These are phyloP conservation scores for Curvularia sp. DNA, from an alignment of 2,329 filamentous ascomycete species.

Conservation along the genomic window DNA sequence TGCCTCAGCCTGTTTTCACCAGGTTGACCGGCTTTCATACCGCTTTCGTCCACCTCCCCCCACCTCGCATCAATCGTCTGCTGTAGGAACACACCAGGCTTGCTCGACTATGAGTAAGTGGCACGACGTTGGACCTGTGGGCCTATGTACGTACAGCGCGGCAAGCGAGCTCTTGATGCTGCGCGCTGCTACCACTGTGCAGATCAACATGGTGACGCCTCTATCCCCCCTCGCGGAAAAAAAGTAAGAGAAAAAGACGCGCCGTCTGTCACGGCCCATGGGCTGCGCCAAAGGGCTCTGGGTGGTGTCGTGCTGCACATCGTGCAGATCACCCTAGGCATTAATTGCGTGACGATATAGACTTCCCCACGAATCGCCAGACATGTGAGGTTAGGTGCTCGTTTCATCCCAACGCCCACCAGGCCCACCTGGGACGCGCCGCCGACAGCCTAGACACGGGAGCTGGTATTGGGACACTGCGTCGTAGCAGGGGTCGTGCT, in stretches of 20 bases:
- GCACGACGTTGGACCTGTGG: neutral
- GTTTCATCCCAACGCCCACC: constrained; percentile 48
- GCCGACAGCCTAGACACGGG: constrained; percentile 48
- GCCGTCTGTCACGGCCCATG: neutral
- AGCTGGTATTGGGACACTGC: constrained; percentile 44
- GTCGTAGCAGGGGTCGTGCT: constrained; percentile 41
- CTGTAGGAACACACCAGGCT: constrained; percentile 10
- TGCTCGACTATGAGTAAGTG: constrained; percentile 5
- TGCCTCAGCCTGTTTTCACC: constrained; percentile 12
- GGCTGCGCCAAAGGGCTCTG: constrained; percentile 1
- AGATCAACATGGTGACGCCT: neutral
- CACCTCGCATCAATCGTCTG: constrained; percentile 17
- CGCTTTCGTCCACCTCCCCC: constrained; percentile 6
- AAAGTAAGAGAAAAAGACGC: neutral
- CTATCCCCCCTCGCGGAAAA: neutral
- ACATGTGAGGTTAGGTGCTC: constrained; percentile 48
- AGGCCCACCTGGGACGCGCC: constrained; percentile 43
- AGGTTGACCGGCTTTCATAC: constrained; percentile 18
- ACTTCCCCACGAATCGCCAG: constrained; percentile 51
- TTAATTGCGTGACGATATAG: constrained; percentile 35
- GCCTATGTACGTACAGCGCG: neutral
- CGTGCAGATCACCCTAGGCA: constrained; percentile 39
- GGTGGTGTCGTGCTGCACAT: constrained; percentile 34
- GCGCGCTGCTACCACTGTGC: neutral
- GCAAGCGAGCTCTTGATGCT: too few relatives aligned